These are phyloP conservation scores for Flaveria brownii DNA, from an alignment of 129 eudicot genomes.

Conservation along the genomic window DNA sequence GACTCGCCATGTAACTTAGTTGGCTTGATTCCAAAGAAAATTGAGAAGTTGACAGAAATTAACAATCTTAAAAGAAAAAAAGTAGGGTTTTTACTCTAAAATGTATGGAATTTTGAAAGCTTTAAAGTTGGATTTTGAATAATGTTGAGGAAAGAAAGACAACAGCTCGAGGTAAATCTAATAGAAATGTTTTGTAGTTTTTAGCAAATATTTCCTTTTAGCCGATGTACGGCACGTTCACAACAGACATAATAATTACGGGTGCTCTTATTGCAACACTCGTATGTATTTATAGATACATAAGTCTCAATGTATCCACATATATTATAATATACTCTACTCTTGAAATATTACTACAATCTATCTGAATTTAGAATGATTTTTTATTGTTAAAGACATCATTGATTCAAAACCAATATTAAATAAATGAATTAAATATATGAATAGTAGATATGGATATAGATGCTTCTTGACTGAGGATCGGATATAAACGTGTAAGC, in stretches of 20 bases:
- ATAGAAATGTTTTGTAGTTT: constrained; percentile 32
- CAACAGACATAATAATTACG: constrained; percentile 62
- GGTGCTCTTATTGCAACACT: constrained; percentile 46
- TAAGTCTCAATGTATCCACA: background rate
- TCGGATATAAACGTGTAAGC: too few species aligned
- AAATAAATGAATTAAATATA: too few species aligned
- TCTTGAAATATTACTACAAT: too few species aligned
- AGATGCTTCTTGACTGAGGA: too few species aligned
- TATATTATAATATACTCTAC: too few species aligned
- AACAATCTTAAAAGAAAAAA: background rate
- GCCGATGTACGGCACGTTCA: constrained; percentile 38
- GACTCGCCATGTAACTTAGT: constrained; percentile 10
- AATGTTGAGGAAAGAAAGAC: constrained; percentile 41
- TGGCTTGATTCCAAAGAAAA: too few species aligned
- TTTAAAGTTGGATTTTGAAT: constrained; percentile 14
- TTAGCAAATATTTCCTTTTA: constrained; percentile 34
- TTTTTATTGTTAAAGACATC: too few species aligned
- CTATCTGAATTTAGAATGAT: too few species aligned
- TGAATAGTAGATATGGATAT: too few species aligned
- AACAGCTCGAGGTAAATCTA: constrained; percentile 46
- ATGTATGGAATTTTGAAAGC: constrained; percentile 7
- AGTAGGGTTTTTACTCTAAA: constrained; percentile 21
- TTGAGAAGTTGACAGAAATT: background rate
- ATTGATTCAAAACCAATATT: too few species aligned
- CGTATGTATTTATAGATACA: constrained; percentile 3